These are phyloP conservation scores for Fusarium sp. DNA, from an alignment of 2,329 filamentous ascomycete genomes.

Conservation along the genomic window DNA sequence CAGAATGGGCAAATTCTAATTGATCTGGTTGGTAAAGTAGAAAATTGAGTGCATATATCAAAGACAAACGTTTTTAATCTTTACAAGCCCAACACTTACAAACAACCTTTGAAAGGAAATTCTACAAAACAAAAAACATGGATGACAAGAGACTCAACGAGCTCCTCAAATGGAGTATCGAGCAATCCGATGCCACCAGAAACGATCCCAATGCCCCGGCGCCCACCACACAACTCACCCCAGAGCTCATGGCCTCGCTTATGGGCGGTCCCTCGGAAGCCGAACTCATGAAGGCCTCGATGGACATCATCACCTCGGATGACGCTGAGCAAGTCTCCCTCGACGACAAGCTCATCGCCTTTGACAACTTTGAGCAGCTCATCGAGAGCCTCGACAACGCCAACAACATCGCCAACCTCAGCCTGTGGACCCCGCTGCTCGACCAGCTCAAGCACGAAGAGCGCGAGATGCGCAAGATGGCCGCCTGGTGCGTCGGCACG, in stretches of 20 bases:
- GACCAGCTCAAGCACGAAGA: constrained; percentile 74
- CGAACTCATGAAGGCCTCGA: constrained; percentile 87
- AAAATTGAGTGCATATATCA: constrained; percentile 27
- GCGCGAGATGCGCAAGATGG: constrained; percentile 80
- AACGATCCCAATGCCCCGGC: constrained; percentile 48
- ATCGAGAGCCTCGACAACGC: constrained; percentile 96
- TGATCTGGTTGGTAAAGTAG: constrained; percentile 34
- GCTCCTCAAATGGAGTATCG: constrained; percentile 81
- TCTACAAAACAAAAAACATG: constrained; percentile 51
- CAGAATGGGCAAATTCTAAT: constrained; percentile 51
- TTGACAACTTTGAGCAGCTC: constrained; percentile 95
- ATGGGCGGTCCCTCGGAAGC: constrained; percentile 90
- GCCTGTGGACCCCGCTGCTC: constrained; percentile 85
- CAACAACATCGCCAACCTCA: constrained; percentile 85
- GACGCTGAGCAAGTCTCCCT: constrained; percentile 70
- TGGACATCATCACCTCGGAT: constrained; percentile 76
- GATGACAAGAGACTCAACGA: constrained; percentile 72
- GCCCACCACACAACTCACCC: constrained; percentile 64
- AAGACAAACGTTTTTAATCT: constrained; percentile 13
- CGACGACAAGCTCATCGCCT: constrained; percentile 82
- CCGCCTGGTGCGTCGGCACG: constrained; percentile 93
- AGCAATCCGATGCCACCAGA: constrained; percentile 56
- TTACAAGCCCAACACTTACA: constrained; percentile 4
- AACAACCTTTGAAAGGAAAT: constrained; percentile 2
- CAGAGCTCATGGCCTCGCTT: constrained; percentile 77